Evolutionary conservation across 257 asterid species (phyloP), one percentile per base, ranked within the genome.

Genomic region (Solanum clarkiae): DNA sequence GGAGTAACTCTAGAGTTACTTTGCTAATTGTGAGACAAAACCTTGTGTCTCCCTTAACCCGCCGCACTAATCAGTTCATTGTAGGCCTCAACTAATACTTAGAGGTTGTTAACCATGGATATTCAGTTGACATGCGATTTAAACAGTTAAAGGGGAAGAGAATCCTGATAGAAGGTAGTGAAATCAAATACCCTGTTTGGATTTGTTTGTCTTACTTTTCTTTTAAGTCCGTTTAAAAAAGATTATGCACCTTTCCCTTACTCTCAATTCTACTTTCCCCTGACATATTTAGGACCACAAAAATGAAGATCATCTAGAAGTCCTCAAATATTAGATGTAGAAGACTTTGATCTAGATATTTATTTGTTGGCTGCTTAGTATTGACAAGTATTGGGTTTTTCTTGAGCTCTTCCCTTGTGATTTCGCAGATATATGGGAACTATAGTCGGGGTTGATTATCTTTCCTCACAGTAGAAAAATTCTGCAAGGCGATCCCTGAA

Each of bases 131-230:
- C 84, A 92, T 87, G 91, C 93, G 94, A 90, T 93, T 91, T 89
- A 94, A 92, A 89, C 92, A 88, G 1, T 93, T 87, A 97, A 94
- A 88, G 95, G 92, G 80, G 98, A 94, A 53, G 98, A 94, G 84
- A 90, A 94, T 88, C 95, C 95, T 8, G 97, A 94, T 84, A 90
- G 92, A 88, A 94, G 98, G 98, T 94, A 86, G 80, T 36, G 40
- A 18, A 32, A 36, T 69, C 40, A 69, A 36, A 69, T 36, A 36
- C 40, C 4, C 6, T 4, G 6, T 36, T 36, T 36, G 5, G 6
- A 36, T 36, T 36, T 36, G 40, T 36, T 36, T 36, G 40, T 36
- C 40, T 36, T 36, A 36, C 40, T 36, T 36, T 36, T 36, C 4
- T 36, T 36, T 36, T 36, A 36, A 36, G 40, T 36, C 40, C 6